phyloP scores from a whole-genome alignment of 768 basidiomycete genomes.

The Neoboletus magnificus region DNA sequence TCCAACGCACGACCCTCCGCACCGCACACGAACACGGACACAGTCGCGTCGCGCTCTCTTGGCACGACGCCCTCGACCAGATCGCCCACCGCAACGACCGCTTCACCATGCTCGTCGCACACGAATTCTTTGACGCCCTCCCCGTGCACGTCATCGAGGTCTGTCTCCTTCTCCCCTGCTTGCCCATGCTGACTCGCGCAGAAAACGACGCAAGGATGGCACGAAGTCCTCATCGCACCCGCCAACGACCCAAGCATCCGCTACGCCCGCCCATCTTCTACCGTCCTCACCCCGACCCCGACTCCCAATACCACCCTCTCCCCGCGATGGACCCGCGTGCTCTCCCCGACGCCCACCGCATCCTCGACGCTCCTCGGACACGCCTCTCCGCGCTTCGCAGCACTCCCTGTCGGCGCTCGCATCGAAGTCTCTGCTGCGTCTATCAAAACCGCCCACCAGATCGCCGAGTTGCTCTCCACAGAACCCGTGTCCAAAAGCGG shows the following conservation, averaged over 20 bases:
- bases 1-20: conserved; percentile 56
- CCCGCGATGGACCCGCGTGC: conserved; percentile 57
- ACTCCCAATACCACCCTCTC: conserved; percentile 1
- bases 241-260: conserved; percentile 38
- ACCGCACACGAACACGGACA: conserved; percentile 18
- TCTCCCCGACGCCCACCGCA: conserved; percentile 57
- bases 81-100: conserved; percentile 45
- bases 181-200: conserved; percentile 27
- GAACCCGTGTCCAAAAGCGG: background rate
- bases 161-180: conserved; percentile 8
- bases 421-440: conserved; percentile 79
- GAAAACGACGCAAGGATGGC: conserved; percentile 80
- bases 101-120: conserved; percentile 87
- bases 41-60: conserved; percentile 45
- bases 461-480: conserved; percentile 58
- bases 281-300: conserved; percentile 7
- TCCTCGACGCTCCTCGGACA: conserved; percentile 53
- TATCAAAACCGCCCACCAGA: conserved; percentile 61
- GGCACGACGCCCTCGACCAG: conserved; percentile 75
- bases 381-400: conserved; percentile 67
- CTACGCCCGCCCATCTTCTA: conserved; percentile 22
- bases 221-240: conserved; percentile 73
- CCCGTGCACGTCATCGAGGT: conserved; percentile 91
- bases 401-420: conserved; percentile 63
- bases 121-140: conserved; percentile 97